phyloP scores from a whole-genome alignment of 1,139 yeast genomes.

The Blastobotrys arbuscula region DNA sequence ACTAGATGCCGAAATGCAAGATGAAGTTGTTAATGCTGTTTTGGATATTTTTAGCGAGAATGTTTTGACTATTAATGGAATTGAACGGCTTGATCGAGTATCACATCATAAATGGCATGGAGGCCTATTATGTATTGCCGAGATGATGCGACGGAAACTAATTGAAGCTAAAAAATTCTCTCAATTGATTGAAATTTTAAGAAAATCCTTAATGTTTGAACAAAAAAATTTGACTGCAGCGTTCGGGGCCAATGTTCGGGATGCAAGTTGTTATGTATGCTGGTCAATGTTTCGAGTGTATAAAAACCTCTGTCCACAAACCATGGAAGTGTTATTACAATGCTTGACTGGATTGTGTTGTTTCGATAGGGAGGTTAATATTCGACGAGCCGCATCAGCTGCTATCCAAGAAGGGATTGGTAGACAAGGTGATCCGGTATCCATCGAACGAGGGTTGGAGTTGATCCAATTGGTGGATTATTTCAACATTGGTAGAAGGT shows the following conservation, averaged over 20 bases:
- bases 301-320: conserved; percentile 29
- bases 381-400: conserved; percentile 79
- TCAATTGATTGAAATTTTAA: conserved; percentile 31
- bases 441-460: conserved; percentile 36
- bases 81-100: conserved; percentile 22
- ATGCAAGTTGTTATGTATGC: conserved; percentile 72
- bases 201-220: conserved; percentile 46
- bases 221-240: conserved; percentile 46
- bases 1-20: conserved; percentile 29
- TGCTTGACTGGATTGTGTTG: conserved; percentile 48
- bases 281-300: conserved; percentile 56
- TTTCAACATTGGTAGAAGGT: conserved; percentile 40
- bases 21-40: conserved; percentile 35
- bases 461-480: conserved; percentile 57
- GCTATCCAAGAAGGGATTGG: conserved; percentile 85
- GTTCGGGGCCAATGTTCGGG: conserved; percentile 67
- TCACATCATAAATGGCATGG: conserved; percentile 43
- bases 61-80: conserved; percentile 11
- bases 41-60: conserved; percentile 29
- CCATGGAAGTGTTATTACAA: conserved; percentile 25
- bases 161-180: conserved; percentile 24
- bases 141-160: conserved; percentile 35
- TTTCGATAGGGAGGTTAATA: conserved; percentile 67
- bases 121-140: conserved; percentile 41
- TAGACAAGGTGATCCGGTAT: conserved; percentile 41